Evolutionary conservation across 2,329 filamentous ascomycete genomes (phyloP).

Genomic region (Huntiella bhutanensis): DNA sequence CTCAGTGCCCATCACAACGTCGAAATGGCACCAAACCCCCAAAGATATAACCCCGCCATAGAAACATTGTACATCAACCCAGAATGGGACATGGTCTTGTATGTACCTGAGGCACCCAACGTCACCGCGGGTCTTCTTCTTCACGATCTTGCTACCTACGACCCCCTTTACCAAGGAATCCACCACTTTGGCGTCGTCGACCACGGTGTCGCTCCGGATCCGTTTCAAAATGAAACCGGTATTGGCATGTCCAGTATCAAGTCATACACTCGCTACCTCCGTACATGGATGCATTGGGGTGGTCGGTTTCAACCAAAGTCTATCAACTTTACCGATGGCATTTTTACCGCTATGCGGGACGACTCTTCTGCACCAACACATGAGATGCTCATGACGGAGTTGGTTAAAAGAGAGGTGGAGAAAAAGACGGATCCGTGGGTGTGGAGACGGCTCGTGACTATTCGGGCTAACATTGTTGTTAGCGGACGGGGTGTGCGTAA

Average conservation of each 20-base stretch:
- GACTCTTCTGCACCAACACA: not conserved
- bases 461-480: not conserved
- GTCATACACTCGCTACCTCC: not conserved
- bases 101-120: slow-evolving; percentile 5
- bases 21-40: not conserved
- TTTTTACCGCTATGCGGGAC: slow-evolving; percentile 5
- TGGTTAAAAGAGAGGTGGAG: not conserved
- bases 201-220: slow-evolving; percentile 8
- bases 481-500: too few species aligned
- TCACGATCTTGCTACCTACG: slow-evolving; percentile 12
- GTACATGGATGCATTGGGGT: slow-evolving; percentile 6
- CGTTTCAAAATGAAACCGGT: too few species aligned
- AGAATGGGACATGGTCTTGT: slow-evolving; percentile 14
- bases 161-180: slow-evolving; percentile 11
- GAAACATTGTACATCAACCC: slow-evolving; percentile 13
- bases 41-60: slow-evolving; percentile 11
- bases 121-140: slow-evolving; percentile 12
- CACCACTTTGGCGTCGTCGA: slow-evolving; percentile 12
- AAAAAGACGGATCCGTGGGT: not conserved
- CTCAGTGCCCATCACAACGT: not conserved
- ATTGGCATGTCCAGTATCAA: too few species aligned
- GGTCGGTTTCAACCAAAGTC: slow-evolving; percentile 1
- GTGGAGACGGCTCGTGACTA: not conserved
- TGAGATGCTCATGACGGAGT: not conserved
- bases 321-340: slow-evolving; percentile 3